A percentile compares a stretch with the other conserved stretches of the same genome.
Evolutionary conservation across 306 rosid genomes (phyloP).

Genomic region (Glycine latifolia): DNA sequence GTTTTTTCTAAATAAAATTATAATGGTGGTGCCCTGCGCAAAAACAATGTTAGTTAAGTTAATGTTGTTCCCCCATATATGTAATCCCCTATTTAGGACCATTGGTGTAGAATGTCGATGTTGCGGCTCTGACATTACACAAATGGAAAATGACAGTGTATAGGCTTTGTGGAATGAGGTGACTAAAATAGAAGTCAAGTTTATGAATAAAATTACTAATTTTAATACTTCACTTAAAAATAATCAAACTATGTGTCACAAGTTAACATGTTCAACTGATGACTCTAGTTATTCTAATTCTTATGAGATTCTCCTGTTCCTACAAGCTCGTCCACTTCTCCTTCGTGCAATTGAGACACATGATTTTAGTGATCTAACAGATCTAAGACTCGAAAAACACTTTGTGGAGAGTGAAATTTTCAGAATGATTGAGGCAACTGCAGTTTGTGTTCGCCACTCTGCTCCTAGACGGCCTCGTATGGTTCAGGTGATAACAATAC

Average conservation of each 20-base stretch:
- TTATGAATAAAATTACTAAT: background rate
- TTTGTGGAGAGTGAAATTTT: no score
- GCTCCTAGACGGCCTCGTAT: slow-evolving; percentile 80
- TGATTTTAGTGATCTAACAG: background rate
- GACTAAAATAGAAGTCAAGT: background rate
- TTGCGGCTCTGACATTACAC: no score
- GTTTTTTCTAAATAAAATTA: no score
- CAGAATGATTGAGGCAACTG: no score
- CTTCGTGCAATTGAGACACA: slow-evolving; percentile 73
- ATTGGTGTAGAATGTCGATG: no score
- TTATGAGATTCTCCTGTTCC: slow-evolving; percentile 39
- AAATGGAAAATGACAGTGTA: no score
- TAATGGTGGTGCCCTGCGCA: no score
- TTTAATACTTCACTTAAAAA: background rate
- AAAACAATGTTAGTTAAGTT: no score
- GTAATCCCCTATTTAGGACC: background rate
- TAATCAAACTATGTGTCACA: background rate
- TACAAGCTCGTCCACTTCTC: slow-evolving; percentile 89
- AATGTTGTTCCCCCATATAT: background rate
- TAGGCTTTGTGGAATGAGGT: no score
- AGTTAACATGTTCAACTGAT: slow-evolving; percentile 15
- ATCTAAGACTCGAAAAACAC: no score
- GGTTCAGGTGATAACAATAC: slow-evolving; percentile 72
- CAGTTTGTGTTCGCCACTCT: no score
- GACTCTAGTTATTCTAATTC: slow-evolving; percentile 6